A percentile compares a stretch with the other conserved stretches of the same genome.
Conservation (phyloP, 2,329 filamentous ascomycete species). For the Byssochlamys sp. region DNA sequence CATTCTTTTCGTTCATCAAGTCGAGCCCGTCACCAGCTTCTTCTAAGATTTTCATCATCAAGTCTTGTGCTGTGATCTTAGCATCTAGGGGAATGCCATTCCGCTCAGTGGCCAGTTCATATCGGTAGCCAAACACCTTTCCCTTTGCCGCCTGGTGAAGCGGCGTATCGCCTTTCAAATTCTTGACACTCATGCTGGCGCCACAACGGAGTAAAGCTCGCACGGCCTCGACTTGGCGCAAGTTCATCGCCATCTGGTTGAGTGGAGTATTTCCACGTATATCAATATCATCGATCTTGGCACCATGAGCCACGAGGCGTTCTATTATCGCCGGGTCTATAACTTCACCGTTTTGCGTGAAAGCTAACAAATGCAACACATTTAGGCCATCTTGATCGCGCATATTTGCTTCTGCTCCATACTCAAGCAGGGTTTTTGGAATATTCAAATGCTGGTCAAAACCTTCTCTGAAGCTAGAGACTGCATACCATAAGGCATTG, state of each 20-base stretch:
- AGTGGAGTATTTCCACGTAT: slow-evolving; percentile 3
- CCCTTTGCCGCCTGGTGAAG: slow-evolving; percentile 5
- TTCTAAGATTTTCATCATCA: slow-evolving; percentile 5
- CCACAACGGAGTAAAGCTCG: slow-evolving; percentile 3
- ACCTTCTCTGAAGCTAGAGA: not conserved
- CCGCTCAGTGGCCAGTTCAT: not conserved
- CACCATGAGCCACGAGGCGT: slow-evolving; percentile 2
- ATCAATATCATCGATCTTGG: slow-evolving; percentile 3
- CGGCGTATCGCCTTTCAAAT: slow-evolving; percentile 3
- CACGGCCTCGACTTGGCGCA: slow-evolving; percentile 2
- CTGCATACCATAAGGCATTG: slow-evolving; percentile 3
- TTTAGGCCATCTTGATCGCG: slow-evolving; percentile 1
- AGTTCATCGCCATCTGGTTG: slow-evolving; percentile 4
- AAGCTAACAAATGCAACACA: slow-evolving; percentile 3
- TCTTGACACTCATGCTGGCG: slow-evolving; percentile 2
- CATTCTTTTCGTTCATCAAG: slow-evolving; percentile 1
- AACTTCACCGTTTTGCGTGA: slow-evolving; percentile 2
- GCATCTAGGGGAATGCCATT: slow-evolving; percentile 2
- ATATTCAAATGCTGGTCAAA: not conserved
- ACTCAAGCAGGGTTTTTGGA: slow-evolving; percentile 2
- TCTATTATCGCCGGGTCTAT: slow-evolving; percentile 4
- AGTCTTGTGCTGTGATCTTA: slow-evolving; percentile 4
- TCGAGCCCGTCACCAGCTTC: slow-evolving; percentile 1
- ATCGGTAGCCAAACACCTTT: slow-evolving; percentile 1
- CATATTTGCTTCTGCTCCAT: slow-evolving; percentile 1